Evolutionary conservation across 257 asterid genomes (phyloP).

Genomic region (Gentiana straminea): DNA sequence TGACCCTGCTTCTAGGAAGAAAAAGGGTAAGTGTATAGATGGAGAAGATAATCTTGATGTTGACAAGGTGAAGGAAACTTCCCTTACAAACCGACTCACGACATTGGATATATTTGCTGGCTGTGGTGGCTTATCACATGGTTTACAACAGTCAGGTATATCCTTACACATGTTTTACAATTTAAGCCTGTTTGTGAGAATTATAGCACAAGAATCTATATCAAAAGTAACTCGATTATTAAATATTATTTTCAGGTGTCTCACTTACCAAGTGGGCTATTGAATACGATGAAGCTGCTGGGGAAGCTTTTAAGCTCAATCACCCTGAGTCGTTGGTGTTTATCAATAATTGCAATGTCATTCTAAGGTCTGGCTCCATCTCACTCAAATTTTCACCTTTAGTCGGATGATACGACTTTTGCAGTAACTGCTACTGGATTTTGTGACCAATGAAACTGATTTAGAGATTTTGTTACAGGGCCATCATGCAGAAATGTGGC

Average conservation of each 20-base stretch:
- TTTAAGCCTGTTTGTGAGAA: constrained; percentile 5
- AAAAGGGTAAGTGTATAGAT: constrained; percentile 77
- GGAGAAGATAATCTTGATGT: constrained; percentile 44
- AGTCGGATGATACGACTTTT: not conserved
- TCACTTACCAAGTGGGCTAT: constrained; percentile 91
- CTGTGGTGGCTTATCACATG: constrained; percentile 95
- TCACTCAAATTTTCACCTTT: not conserved
- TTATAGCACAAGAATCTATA: constrained; percentile 9
- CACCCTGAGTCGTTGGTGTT: constrained; percentile 72
- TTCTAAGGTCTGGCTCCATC: constrained; percentile 43
- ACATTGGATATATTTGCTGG: constrained; percentile 96
- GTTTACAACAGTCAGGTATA: constrained; percentile 63
- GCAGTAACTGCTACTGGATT: not conserved
- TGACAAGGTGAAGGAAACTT: constrained; percentile 21
- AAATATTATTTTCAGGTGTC: constrained; percentile 36
- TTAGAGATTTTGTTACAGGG: constrained; percentile 42
- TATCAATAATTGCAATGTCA: constrained; percentile 79
- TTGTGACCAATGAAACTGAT: not conserved
- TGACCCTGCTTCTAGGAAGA: constrained; percentile 36
- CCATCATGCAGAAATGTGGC: constrained; percentile 83
- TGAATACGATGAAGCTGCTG: constrained; percentile 90
- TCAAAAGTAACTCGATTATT: constrained; percentile 10
- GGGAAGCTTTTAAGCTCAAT: constrained; percentile 85
- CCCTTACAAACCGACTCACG: constrained; percentile 33
- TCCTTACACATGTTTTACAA: constrained; percentile 10